Evolutionary conservation across 1,139 yeast genomes (phyloP), one percentile per base, ranked within the genome.

Genomic region (Hemisphaericaspora lyxosophila): DNA sequence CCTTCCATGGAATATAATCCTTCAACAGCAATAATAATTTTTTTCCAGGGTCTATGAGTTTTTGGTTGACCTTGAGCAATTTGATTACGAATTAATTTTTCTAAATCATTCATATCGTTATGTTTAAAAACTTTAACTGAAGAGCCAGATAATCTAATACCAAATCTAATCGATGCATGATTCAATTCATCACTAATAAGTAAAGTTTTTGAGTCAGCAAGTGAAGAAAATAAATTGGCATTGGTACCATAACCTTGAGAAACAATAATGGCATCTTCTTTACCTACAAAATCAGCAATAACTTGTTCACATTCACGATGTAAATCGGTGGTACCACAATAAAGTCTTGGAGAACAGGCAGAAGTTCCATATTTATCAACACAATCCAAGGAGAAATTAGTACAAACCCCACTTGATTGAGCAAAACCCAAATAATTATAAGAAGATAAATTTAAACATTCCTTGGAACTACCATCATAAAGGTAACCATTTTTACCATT

Each of bases 1-100:
- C 99, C 99, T 66, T 92, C 99, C 99, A 92, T 92, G 14, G 97
- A 87, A 59, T 87, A 92, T 49, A 92, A 73, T 36, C 98, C 99
- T 70, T 92, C 99, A 33, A 92, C 95, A 40, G 95, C 94, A 50
- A 92, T 79, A 47, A 94, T 64, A 45, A 92, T 92, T 64, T 92
- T 94, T 53, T 82, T 83, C 98, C 98, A 92, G 4, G 99, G 98
- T 49, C 97, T 85, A 60, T 90, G 97, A 15, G 94, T 82, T 59
- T 88, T 85, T 38, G 97, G 95, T 68, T 92, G 98, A 43, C 99
- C 99, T 60, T 88, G 95, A 15, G 95, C 83, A 53, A 92, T 94
- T 51, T 87, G 87, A 51, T 87, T 92, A 54, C 96, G 78, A 27
- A 92, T 65, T 40, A 90, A 65, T 46, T 78, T 77, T 62, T 94